Percentiles rank a stretch among this genome's conserved stretches.
Evolutionary conservation across 306 rosid species (phyloP).

Genomic region (Urtica urens): DNA sequence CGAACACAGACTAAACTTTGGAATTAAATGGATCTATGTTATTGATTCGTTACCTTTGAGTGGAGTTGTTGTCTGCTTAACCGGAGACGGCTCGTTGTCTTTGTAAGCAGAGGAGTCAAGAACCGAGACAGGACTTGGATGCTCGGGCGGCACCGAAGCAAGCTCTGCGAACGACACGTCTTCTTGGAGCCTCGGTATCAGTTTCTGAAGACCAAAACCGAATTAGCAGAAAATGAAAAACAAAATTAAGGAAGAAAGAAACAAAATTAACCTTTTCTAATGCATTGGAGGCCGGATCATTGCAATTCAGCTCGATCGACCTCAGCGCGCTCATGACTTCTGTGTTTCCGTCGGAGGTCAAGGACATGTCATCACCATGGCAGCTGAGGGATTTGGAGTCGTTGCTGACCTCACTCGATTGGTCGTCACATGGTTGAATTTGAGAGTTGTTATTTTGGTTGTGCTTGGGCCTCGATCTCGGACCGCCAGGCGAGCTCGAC

Average conservation of each 20-base stretch:
- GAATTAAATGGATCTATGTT: no score
- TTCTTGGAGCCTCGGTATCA: constrained; percentile 37
- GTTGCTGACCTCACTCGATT: constrained; percentile 52
- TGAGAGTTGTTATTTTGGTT: constrained; percentile 24
- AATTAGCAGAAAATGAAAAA: constrained; percentile 6
- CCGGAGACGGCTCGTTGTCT: constrained; percentile 50
- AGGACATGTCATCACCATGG: constrained; percentile 48
- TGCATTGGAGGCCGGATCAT: constrained; percentile 33
- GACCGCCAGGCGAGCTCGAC: constrained; percentile 41
- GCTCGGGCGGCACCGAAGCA: constrained; percentile 39
- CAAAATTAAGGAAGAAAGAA: constrained; percentile 12
- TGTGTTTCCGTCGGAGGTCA: constrained; percentile 30
- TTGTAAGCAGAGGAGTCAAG: constrained; percentile 56
- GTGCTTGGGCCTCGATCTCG: constrained; percentile 40
- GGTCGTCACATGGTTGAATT: constrained; percentile 43
- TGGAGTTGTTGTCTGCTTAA: constrained; percentile 33
- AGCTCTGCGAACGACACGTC: constrained; percentile 41
- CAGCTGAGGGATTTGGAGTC: constrained; percentile 45
- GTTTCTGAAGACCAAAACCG: constrained; percentile 33
- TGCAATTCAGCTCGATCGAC: constrained; percentile 30
- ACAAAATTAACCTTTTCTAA: constrained; percentile 39
- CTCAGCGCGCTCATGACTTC: constrained; percentile 43
- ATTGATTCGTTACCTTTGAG: constrained; percentile 66
- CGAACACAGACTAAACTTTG: no score
- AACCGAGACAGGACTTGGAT: constrained; percentile 77